A percentile compares a stretch with the other conserved stretches of the same genome.
Conservation (phyloP, 129 eudicot species). For the Centella asiatica region DNA sequence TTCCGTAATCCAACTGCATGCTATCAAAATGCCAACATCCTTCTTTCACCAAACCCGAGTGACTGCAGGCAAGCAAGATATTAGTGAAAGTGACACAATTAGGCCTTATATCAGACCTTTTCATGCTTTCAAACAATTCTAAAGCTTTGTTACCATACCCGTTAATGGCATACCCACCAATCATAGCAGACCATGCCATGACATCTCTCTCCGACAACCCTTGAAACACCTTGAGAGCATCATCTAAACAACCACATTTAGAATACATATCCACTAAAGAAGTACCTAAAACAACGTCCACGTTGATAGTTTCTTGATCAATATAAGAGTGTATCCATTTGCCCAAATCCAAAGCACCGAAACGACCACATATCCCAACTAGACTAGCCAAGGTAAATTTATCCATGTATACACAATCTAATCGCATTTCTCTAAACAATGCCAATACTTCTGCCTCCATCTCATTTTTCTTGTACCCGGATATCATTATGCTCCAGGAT, state of each 20-base stretch:
- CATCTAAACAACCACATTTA: slow-evolving; percentile 25
- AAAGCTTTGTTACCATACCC: slow-evolving; percentile 25
- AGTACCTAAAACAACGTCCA: slow-evolving; percentile 18
- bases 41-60: slow-evolving; percentile 13
- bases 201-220: slow-evolving; percentile 15
- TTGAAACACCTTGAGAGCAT: slow-evolving; percentile 22
- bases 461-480: slow-evolving; percentile 10
- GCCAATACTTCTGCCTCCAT: slow-evolving; percentile 8
- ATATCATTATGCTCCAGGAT: slow-evolving; percentile 16
- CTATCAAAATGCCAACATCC: slow-evolving; percentile 10
- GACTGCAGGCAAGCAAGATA: slow-evolving; percentile 15
- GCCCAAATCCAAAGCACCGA: slow-evolving; percentile 22
- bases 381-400: slow-evolving; percentile 21
- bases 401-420: slow-evolving; percentile 8
- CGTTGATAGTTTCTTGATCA: neutral
- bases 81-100: slow-evolving; percentile 21
- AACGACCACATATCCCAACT: slow-evolving; percentile 14
- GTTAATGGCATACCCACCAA: slow-evolving; percentile 23
- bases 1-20: slow-evolving; percentile 11
- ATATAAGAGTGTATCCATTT: slow-evolving; percentile 14
- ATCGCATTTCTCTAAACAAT: slow-evolving; percentile 14
- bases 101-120: slow-evolving; percentile 14
- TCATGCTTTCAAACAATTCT: slow-evolving; percentile 18
- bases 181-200: slow-evolving; percentile 31
- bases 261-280: slow-evolving; percentile 26